Evolutionary conservation across 768 basidiomycete genomes (phyloP), one percentile per base, ranked within the genome.

Genomic region (Boletus vermiculosoides): DNA sequence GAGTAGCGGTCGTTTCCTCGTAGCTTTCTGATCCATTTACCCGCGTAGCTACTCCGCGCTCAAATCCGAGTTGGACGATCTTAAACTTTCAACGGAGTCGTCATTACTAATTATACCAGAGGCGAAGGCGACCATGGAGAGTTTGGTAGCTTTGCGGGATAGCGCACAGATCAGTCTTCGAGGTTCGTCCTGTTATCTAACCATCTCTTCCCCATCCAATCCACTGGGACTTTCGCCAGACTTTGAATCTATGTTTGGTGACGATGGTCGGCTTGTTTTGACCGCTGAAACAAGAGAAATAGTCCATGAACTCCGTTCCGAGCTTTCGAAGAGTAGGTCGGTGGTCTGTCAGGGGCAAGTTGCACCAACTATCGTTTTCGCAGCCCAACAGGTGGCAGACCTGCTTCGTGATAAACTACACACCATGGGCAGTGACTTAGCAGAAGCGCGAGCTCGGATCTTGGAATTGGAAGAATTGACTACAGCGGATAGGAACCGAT

Each of bases 331-430:
- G 60, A 69, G 76, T 77, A 63, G 15, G 69, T 62, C 34, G 13
- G 25, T 23, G 5, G 49, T 56, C 39, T 44, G 11, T 37, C 45
- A 28, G 23, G 45, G 33, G 11, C 39, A 8, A 39, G 45, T 33
- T 36, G 18, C 34, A 36, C 49, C 42, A 57, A 59, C 48, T 22
- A 37, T 56, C 22, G n/a, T 55, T 57, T 55, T 55, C 52, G 45
- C 37, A 81, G 80, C 77, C n/a, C 73, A 78, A 54, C 78, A 81
- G 66, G 80, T 81, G 39, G 71, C 75, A 30, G 78, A 80, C 49
- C 61, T 81, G n/a, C 71, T 80, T 6, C 78, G 80, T 15, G 78
- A 80, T 48, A 77, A 78, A 56, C 64, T 81, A 4, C 73, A 77
- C 40, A 67, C 66, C 20, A 72, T 78, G 58, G 74, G 77, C 13